Evolutionary conservation across 805 yeast species (phyloP), one percentile per base, ranked within the genome.

Genomic region (Groenewaldozyma tartarivorans): DNA sequence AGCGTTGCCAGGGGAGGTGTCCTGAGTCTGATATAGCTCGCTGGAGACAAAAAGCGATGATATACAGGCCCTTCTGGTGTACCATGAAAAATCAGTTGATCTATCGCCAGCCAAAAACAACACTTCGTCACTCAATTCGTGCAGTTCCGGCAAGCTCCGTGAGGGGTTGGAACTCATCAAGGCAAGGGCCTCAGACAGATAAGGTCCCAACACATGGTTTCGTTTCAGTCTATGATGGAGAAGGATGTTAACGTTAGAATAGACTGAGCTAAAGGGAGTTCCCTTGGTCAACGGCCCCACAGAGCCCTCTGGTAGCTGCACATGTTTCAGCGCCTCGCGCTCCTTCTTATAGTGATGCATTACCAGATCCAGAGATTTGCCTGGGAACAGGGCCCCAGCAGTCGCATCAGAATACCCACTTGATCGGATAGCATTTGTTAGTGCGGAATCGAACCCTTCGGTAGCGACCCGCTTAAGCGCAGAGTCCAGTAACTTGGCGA

Each of bases 11-110:
- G 56, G 52, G 17, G 90, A 77, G 18, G 65, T 66, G 58, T 90
- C 96, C 50, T 73, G 79, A 34, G 84, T 65, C 92, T 81, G 81
- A 63, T 74, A 85, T 46, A 85, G 63, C 58, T 90, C 96, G 9
- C 81, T 64, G 30, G 80, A 74, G 2, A 82, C 81, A 58, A 83
- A 85, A 2, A 81, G 71, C 1, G 81, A 68, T 19, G 83, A 72
- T 13, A 90, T 56, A 5, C 82, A 72, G 13, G 81, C 64, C 48
- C 98, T 68, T 55, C 87, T 83, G n/a, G 94, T 67, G 60, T 90
- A 90, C 98, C 98, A 90, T 3, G 85, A 81, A 57, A 82, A 79
- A 58, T 86, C 95, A 16, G 64, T 77, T 17, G 92, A 73, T 40
- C 60, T 54, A 56, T 88, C 96, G 7, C 88, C 92, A 0, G 95